Evolutionary conservation across 2,329 filamentous ascomycete genomes (phyloP).

Genomic region (Annulohypoxylon truncatum): DNA sequence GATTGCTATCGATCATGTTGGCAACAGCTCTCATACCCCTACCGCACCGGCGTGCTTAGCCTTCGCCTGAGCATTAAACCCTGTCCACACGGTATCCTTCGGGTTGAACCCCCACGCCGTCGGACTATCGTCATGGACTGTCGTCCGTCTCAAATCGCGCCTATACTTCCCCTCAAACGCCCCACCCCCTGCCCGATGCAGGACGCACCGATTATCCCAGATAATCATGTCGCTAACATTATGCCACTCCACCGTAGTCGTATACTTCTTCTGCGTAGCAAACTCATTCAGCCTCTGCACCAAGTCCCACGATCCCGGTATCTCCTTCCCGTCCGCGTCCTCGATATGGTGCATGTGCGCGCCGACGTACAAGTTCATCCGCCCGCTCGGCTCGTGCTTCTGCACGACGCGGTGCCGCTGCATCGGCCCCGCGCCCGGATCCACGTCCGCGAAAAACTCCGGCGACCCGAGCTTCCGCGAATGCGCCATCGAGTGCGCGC

Average conservation of each 20-base stretch:
- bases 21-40: conserved; percentile 4
- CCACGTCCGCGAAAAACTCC: conserved; percentile 59
- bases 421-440: conserved; percentile 54
- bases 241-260: conserved; percentile 60
- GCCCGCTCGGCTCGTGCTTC: conserved; percentile 61
- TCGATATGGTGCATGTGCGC: conserved; percentile 66
- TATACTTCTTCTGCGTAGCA: conserved; percentile 60
- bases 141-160: conserved; percentile 67
- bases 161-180: conserved; percentile 60
- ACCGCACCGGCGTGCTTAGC: conserved; percentile 24
- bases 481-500: conserved; percentile 63
- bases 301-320: conserved; percentile 52
- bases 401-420: conserved; percentile 62
- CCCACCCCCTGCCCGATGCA: conserved; percentile 65
- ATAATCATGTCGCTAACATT: conserved; percentile 63
- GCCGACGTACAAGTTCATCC: conserved; percentile 65
- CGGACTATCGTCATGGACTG: conserved; percentile 61
- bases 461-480: conserved; percentile 64
- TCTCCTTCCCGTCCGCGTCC: conserved; percentile 45
- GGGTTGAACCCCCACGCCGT: conserved; percentile 55
- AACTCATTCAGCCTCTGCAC: conserved; percentile 59
- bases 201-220: conserved; percentile 69
- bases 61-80: conserved; percentile 35
- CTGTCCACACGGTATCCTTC: conserved; percentile 40
- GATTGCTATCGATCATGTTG: not conserved